These are phyloP conservation scores for Alternaria longipes DNA, from an alignment of 2,329 filamentous ascomycete genomes.

Conservation along the genomic window DNA sequence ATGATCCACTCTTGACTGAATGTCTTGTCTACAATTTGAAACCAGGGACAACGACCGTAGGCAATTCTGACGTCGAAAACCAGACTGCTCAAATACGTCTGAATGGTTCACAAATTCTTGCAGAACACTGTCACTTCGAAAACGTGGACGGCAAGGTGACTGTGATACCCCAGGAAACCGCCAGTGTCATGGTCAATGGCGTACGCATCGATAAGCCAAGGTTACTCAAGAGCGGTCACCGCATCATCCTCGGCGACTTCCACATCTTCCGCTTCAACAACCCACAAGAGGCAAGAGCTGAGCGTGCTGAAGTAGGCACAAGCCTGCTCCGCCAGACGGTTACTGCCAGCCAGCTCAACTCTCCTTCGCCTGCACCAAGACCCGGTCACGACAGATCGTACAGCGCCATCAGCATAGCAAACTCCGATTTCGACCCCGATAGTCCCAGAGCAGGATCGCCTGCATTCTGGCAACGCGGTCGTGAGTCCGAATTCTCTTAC, in stretches of 20 bases:
- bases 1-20: slow-evolving; percentile 84
- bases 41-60: slow-evolving; percentile 90
- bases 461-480: slow-evolving; percentile 69
- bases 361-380: slow-evolving; percentile 69
- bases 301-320: slow-evolving; percentile 79
- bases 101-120: slow-evolving; percentile 91
- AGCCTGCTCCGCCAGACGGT: slow-evolving; percentile 87
- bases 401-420: slow-evolving; percentile 73
- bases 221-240: slow-evolving; percentile 87
- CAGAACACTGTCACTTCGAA: slow-evolving; percentile 93
- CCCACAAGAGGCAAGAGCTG: slow-evolving; percentile 91
- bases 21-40: slow-evolving; percentile 98
- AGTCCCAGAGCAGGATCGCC: slow-evolving; percentile 84
- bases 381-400: slow-evolving; percentile 76
- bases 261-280: slow-evolving; percentile 99
- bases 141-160: slow-evolving; percentile 95
- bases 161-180: slow-evolving; percentile 86
- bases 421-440: slow-evolving; percentile 77
- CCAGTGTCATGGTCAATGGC: slow-evolving; percentile 97
- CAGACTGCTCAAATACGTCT: slow-evolving; percentile 84
- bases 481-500: slow-evolving; percentile 94
- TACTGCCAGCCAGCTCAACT: slow-evolving; percentile 69
- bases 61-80: slow-evolving; percentile 86
- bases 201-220: slow-evolving; percentile 86
- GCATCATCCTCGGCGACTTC: slow-evolving; percentile 96